Percentiles rank a stretch among this genome's conserved stretches.
Conservation (phyloP, 2,329 filamentous ascomycete genomes). For the Sporothrix inflata region DNA sequence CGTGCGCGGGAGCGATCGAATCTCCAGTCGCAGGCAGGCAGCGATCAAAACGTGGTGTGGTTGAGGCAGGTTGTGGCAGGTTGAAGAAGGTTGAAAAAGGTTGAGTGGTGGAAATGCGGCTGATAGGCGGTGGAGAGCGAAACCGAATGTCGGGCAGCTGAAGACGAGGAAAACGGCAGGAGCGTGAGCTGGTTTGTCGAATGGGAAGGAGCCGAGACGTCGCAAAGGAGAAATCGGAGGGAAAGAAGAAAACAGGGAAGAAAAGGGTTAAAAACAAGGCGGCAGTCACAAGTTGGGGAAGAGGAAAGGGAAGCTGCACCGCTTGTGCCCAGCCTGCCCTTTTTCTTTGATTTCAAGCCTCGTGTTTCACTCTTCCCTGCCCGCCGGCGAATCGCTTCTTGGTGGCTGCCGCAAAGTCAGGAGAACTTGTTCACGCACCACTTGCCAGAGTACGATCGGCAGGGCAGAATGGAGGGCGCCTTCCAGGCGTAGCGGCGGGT, state of each 20-base stretch:
- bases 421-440: neutral
- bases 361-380: conserved; percentile 5
- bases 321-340: neutral
- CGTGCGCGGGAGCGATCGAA: neutral
- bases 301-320: neutral
- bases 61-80: neutral
- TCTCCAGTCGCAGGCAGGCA: neutral
- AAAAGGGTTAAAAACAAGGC: neutral
- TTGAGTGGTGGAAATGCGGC: neutral
- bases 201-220: neutral
- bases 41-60: neutral
- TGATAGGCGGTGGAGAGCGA: neutral
- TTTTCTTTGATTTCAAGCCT: neutral
- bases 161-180: neutral
- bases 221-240: neutral
- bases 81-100: neutral
- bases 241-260: neutral
- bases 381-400: neutral
- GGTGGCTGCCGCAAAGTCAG: neutral
- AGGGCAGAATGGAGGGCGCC: neutral
- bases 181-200: neutral
- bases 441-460: neutral
- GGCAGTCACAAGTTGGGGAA: neutral
- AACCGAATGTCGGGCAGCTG: neutral
- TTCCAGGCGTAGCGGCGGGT: neutral